phyloP scores from a whole-genome alignment of 306 rosid genomes.

The Carpinus fangiana region DNA sequence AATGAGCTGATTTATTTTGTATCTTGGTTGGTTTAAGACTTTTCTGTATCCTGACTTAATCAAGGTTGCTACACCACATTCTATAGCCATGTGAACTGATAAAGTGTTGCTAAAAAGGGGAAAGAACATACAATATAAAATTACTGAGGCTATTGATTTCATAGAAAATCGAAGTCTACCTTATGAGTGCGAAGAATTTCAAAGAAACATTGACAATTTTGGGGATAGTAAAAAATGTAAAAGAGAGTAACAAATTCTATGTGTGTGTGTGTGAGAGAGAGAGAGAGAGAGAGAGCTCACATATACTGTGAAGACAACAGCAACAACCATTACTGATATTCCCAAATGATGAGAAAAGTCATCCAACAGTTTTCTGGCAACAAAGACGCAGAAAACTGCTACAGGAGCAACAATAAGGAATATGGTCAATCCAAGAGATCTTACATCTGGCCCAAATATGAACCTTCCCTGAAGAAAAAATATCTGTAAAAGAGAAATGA shows the following conservation, averaged over 20 bases:
- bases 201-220: conserved; percentile 1
- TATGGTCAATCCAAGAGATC: conserved; percentile 83
- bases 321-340: conserved; percentile 58
- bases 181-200: background rate
- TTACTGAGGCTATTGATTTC: background rate
- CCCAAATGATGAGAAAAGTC: conserved; percentile 73
- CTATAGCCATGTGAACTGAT: background rate
- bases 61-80: background rate
- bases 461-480: conserved; percentile 91
- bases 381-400: conserved; percentile 79
- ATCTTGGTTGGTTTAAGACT: background rate
- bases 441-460: conserved; percentile 97
- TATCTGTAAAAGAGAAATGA: conserved; percentile 58
- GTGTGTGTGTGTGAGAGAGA: background rate
- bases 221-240: conserved; percentile 6
- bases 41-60: background rate
- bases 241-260: background rate
- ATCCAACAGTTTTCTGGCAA: conserved; percentile 82
- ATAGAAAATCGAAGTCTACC: background rate
- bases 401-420: conserved; percentile 87
- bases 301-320: conserved; percentile 65
- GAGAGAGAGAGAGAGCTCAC: conserved; percentile 52
- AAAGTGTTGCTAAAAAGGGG: background rate
- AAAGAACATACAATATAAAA: background rate
- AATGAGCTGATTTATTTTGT: background rate